Evolutionary conservation across 78 protist species (phyloP).

Genomic region (Isochrysis galbana): DNA sequence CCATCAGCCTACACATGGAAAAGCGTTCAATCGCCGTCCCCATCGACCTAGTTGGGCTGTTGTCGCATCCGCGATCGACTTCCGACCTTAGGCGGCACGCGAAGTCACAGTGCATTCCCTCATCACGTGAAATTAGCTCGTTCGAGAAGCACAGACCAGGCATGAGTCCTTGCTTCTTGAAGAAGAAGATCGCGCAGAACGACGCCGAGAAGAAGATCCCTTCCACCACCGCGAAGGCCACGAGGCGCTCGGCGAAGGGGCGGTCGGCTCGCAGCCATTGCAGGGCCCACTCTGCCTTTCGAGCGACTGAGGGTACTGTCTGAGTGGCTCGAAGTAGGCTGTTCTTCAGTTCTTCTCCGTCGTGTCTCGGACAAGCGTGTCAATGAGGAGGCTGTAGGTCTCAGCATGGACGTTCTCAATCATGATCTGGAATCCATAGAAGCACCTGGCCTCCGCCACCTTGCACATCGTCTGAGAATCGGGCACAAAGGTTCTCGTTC

Average conservation of each 20-base stretch:
- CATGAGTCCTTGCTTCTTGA: constrained; percentile 87
- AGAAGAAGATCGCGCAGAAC: constrained; percentile 96
- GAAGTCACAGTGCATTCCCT: constrained; percentile 96
- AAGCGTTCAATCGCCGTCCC: too few relatives aligned
- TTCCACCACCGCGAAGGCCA: constrained; percentile 97
- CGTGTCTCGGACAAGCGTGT: constrained; percentile 85
- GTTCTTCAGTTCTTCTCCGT: constrained; percentile 66
- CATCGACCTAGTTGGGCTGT: too few relatives aligned
- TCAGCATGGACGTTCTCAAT: constrained; percentile 95
- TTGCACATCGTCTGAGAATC: constrained; percentile 92
- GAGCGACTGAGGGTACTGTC: constrained; percentile 83
- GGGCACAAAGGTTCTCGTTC: too few relatives aligned
- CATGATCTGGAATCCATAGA: constrained; percentile 97
- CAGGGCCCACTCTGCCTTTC: constrained; percentile 96
- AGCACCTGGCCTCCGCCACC: too few relatives aligned
- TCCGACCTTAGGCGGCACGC: too few relatives aligned
- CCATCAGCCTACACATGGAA: too few relatives aligned
- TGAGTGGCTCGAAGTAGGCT: constrained; percentile 91
- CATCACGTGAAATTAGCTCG: constrained; percentile 96
- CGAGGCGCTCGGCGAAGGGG: constrained; percentile 90
- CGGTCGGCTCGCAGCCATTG: constrained; percentile 79
- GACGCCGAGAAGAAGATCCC: too few relatives aligned
- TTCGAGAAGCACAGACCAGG: constrained; percentile 89
- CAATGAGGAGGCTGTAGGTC: constrained; percentile 80
- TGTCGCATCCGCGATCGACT: too few relatives aligned